Conservation (phyloP, 805 yeast genomes). For the Cyberlindnera petersonii region DNA sequence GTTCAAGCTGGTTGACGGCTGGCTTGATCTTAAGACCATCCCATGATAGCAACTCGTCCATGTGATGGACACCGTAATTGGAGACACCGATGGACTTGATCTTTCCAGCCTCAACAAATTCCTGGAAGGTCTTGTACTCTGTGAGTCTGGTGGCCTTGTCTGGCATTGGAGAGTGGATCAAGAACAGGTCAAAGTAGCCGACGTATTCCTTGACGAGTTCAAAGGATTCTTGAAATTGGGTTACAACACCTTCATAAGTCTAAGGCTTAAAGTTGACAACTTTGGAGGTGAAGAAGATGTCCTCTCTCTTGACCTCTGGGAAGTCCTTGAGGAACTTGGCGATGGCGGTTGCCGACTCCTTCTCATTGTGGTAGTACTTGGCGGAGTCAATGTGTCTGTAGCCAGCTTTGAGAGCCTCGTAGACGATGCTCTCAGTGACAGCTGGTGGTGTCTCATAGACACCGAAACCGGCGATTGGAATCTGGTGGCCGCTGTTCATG, state of each 20-base stretch:
- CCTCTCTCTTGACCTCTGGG: slow-evolving; percentile 53
- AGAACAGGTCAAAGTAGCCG: slow-evolving; percentile 66
- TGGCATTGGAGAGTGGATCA: slow-evolving; percentile 62
- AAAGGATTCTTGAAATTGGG: neutral
- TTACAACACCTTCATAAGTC: neutral
- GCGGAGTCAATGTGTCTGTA: slow-evolving; percentile 78
- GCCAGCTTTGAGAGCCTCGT: slow-evolving; percentile 59
- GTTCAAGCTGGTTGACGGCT: slow-evolving; percentile 66
- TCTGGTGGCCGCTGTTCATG: slow-evolving; percentile 51
- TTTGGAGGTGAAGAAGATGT: slow-evolving; percentile 68
- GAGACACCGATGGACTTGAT: slow-evolving; percentile 76
- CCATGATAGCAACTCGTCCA: slow-evolving; percentile 59
- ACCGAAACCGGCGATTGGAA: slow-evolving; percentile 72
- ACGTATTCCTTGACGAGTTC: slow-evolving; percentile 22
- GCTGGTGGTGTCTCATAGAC: slow-evolving; percentile 48
- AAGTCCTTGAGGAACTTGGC: slow-evolving; percentile 44
- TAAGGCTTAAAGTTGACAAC: neutral
- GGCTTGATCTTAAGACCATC: slow-evolving; percentile 49
- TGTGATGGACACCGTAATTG: slow-evolving; percentile 58
- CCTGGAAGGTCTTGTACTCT: slow-evolving; percentile 73
- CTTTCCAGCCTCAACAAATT: slow-evolving; percentile 54
- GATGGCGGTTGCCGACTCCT: slow-evolving; percentile 59
- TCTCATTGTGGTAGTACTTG: slow-evolving; percentile 49
- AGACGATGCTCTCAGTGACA: slow-evolving; percentile 38
- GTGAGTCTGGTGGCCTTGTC: slow-evolving; percentile 48